Evolutionary conservation across 2,329 filamentous ascomycete species (phyloP), one percentile per base, ranked within the genome.

Genomic region (Colletotrichum sansevieriae): DNA sequence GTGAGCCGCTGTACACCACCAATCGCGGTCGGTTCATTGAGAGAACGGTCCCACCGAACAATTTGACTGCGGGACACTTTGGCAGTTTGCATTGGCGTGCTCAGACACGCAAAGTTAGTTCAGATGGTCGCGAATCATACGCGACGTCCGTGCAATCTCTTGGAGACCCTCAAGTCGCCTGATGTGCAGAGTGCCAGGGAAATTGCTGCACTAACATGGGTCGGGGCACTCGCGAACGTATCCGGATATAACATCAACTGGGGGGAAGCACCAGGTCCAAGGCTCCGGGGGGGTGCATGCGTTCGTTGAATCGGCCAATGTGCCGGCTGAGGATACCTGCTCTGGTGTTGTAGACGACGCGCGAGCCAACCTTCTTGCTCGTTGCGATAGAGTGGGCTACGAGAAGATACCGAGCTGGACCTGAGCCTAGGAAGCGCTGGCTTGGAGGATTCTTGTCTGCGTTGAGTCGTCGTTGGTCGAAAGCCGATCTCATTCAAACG

Each of bases 141-240:
- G 39, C n/a, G 59, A 41, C 35, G 59, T 54, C 18, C 35, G 29
- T 46, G 60, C 29, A 43, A 57, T 43, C 12, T 47, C 20, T 37
- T 8, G 12, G 18, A 33, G 33, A 12, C 25, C 39, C 41, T 37
- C 55, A 22, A 35, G 52, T 64, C 39, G 29, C 55, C 55, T 65
- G 60, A 65, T 70, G 39, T 52, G 52, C 37, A 39, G 25, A 37
- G 33, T 35, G 33, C 39, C 60, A 60, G 65, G 58, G 63, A 44
- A 63, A 39, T n/a, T 55, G 59, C 64, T 44, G 54, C 41, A 70
- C 20, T 55, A 35, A 22, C 65, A 69, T 49, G 68, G 68, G 59
- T 69, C 68, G 60, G 68, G 68, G 55, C 46, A 62, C 20, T n/a
- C 37, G 35, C 57, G 12, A 49, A 57, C 22, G 29, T 11, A 22